Evolutionary conservation across 2,329 filamentous ascomycete genomes (phyloP).

Genomic region (Emericellopsis cladophorae): DNA sequence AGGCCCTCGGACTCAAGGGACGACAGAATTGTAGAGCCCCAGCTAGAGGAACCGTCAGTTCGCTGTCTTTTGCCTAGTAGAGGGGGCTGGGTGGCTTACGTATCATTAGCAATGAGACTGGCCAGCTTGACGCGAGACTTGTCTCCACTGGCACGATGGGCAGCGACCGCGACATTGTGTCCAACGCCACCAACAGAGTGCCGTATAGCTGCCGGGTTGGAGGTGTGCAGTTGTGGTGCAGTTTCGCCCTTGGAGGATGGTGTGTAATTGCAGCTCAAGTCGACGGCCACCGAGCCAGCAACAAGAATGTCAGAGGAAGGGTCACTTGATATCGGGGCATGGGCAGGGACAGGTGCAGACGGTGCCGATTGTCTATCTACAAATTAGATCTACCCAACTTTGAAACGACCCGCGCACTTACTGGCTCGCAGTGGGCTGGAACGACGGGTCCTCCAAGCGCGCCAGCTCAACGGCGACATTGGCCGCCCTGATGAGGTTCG

Average conservation of each 20-base stretch:
- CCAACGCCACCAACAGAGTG: slow-evolving; percentile 87
- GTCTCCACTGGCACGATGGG: slow-evolving; percentile 50
- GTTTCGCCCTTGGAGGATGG: slow-evolving; percentile 11
- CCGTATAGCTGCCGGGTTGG: slow-evolving; percentile 69
- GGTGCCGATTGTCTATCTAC: slow-evolving; percentile 14
- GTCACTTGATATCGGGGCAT: slow-evolving; percentile 2
- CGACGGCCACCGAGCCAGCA: slow-evolving; percentile 80
- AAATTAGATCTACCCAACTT: slow-evolving; percentile 17
- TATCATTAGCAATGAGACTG: slow-evolving; percentile 70
- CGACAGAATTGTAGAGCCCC: slow-evolving; percentile 60
- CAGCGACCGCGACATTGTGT: slow-evolving; percentile 79
- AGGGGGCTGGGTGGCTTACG: slow-evolving; percentile 27
- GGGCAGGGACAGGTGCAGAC: not conserved
- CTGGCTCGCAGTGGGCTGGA: slow-evolving; percentile 16
- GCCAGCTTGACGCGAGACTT: slow-evolving; percentile 55
- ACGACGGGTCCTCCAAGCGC: slow-evolving; percentile 20
- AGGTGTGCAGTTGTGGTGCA: slow-evolving; percentile 55
- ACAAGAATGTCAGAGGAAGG: slow-evolving; percentile 57
- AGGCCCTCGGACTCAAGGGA: slow-evolving; percentile 54
- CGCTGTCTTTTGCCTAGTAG: not conserved
- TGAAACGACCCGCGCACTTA: slow-evolving; percentile 14
- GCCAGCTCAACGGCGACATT: slow-evolving; percentile 41
- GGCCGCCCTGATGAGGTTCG: slow-evolving; percentile 42
- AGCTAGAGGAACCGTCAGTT: slow-evolving; percentile 24
- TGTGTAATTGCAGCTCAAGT: slow-evolving; percentile 70